Conservation (phyloP, 176 grass and related monocot genomes). For the Oropetium thomaeum region DNA sequence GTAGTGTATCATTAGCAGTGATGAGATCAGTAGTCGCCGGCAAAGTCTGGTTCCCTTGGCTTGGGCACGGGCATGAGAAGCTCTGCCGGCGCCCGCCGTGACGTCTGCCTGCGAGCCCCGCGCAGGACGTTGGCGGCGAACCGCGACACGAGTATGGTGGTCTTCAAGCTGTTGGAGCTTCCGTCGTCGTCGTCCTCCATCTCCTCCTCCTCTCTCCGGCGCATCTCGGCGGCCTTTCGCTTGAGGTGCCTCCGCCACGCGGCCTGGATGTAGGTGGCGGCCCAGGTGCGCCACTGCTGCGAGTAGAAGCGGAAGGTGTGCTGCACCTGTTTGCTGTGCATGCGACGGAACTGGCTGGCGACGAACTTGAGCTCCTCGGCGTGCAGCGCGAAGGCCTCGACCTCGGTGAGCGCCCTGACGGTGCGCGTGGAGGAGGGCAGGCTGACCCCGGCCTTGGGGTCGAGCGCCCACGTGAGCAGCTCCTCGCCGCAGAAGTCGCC, state of each 20-base stretch:
- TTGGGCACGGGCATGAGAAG: constrained; percentile 53
- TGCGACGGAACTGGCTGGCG: constrained; percentile 53
- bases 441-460: constrained; percentile 54
- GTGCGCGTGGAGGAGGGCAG: constrained; percentile 66
- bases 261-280: constrained; percentile 63
- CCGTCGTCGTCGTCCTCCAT: background rate
- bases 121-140: constrained; percentile 56
- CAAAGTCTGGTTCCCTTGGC: constrained; percentile 59
- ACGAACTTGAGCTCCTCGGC: constrained; percentile 80
- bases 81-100: constrained; percentile 11
- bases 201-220: constrained; percentile 39
- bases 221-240: constrained; percentile 45
- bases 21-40: constrained; percentile 29
- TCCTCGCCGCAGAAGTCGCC: constrained; percentile 77
- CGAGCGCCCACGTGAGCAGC: constrained; percentile 69
- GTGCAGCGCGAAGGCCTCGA: constrained; percentile 55
- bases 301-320: constrained; percentile 81
- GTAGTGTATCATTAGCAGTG: too few species aligned
- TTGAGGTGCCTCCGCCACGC: constrained; percentile 55
- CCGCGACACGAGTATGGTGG: constrained; percentile 55
- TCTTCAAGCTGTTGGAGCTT: constrained; percentile 32
- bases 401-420: constrained; percentile 67
- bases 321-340: constrained; percentile 78
- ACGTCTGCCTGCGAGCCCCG: constrained; percentile 41
- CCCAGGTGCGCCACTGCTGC: constrained; percentile 76